Evolutionary conservation across 129 eudicot species (phyloP).

Genomic region (Saposhnikovia divaricata): DNA sequence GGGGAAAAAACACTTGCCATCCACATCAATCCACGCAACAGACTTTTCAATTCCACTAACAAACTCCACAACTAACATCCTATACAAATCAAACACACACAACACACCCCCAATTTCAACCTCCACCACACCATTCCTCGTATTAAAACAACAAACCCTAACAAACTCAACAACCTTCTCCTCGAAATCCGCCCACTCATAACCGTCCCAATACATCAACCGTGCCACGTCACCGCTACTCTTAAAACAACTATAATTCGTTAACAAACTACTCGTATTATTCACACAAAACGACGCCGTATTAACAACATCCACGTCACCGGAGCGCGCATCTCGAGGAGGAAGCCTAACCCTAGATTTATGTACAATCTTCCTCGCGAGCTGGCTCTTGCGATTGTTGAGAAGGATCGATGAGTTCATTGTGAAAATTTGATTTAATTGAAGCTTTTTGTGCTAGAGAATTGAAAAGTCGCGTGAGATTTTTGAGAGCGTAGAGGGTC

Average conservation of each 20-base stretch:
- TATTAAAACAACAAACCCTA: background rate
- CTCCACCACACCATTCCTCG: constrained; percentile 22
- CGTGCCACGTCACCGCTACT: constrained; percentile 25
- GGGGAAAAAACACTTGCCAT: constrained; percentile 32
- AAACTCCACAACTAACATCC: constrained; percentile 33
- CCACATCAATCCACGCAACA: constrained; percentile 44
- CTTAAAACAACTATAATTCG: constrained; percentile 31
- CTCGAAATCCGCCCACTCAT: constrained; percentile 28
- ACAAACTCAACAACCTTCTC: constrained; percentile 1
- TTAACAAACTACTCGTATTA: constrained; percentile 9
- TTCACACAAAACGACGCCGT: background rate
- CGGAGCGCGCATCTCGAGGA: background rate
- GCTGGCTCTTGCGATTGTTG: background rate
- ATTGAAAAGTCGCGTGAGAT: background rate
- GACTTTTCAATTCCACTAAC: constrained; percentile 21
- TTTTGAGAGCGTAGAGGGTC: too few species aligned
- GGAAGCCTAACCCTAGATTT: constrained; percentile 9
- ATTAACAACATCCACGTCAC: background rate
- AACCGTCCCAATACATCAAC: constrained; percentile 21
- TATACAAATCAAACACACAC: constrained; percentile 30
- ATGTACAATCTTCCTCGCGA: constrained; percentile 14
- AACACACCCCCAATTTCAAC: constrained; percentile 10
- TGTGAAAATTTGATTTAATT: background rate
- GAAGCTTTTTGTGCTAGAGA: background rate
- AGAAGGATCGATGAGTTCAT: constrained; percentile 10